Percentiles rank a stretch among this genome's conserved stretches.
phyloP scores from a whole-genome alignment of 2,329 filamentous ascomycete species.

The Ophidiomyces ophidiicola region DNA sequence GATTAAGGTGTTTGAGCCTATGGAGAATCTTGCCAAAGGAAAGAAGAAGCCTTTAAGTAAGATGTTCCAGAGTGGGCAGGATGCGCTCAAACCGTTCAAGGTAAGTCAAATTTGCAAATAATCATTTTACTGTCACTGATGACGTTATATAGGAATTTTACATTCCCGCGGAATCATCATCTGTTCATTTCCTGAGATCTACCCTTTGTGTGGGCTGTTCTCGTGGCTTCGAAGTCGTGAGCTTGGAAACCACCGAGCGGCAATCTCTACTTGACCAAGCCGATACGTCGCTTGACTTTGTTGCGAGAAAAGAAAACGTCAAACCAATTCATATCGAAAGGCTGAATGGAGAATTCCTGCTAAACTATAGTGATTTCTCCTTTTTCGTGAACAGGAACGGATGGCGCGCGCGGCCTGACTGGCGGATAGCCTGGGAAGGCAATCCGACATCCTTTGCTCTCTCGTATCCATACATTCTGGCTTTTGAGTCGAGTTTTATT shows the following conservation, averaged over 20 bases:
- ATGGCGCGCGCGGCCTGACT: constrained; percentile 90
- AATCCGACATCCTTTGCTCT: constrained; percentile 84
- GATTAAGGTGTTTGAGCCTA: constrained; percentile 98
- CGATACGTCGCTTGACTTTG: constrained; percentile 94
- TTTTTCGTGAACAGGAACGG: constrained; percentile 99
- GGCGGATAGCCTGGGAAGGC: constrained; percentile 96
- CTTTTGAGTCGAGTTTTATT: constrained; percentile 95
- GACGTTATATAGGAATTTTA: constrained; percentile 64
- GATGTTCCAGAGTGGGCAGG: constrained; percentile 87
- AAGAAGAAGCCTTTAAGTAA: constrained; percentile 93
- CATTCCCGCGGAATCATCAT: constrained; percentile 95
- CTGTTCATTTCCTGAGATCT: constrained; percentile 91
- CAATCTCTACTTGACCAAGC: constrained; percentile 94
- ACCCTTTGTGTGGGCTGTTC: constrained; percentile 95
- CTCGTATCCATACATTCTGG: constrained; percentile 91
- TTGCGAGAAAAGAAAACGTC: constrained; percentile 82
- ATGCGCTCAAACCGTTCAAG: constrained; percentile 92
- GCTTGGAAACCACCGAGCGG: constrained; percentile 91
- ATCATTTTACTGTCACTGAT: background rate
- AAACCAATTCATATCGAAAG: constrained; percentile 95
- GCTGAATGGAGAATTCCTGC: constrained; percentile 88
- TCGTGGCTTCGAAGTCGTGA: constrained; percentile 92
- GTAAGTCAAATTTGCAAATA: constrained; percentile 23
- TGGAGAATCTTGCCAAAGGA: constrained; percentile 82
- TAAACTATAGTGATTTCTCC: constrained; percentile 97